phyloP scores from a whole-genome alignment of 768 basidiomycete species.

The Gymnopilus dilepis region DNA sequence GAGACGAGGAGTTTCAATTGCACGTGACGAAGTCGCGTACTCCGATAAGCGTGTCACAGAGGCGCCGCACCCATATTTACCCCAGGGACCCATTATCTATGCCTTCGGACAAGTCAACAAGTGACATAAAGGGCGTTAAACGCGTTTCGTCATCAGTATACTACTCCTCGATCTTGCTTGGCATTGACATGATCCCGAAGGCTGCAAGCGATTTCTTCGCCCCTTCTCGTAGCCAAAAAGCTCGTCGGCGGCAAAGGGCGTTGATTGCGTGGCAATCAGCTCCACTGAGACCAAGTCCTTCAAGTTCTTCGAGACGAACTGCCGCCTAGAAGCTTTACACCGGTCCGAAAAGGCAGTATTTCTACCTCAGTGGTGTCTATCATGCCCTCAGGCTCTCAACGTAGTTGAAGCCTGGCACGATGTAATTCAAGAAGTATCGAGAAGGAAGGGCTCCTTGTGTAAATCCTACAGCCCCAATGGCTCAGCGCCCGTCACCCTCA shows the following conservation, averaged over 20 bases:
- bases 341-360: no score
- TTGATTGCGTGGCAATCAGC: no score
- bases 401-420: no score
- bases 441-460: no score
- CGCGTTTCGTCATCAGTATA: not conserved
- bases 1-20: conserved; percentile 17
- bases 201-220: not conserved
- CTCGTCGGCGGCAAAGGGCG: not conserved
- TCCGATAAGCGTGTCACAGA: not conserved
- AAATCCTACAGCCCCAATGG: no score
- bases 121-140: not conserved
- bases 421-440: no score
- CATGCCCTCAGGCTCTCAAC: no score
- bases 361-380: no score
- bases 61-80: conserved; percentile 3
- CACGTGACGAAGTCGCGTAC: conserved; percentile 28
- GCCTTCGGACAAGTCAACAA: not conserved
- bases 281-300: no score
- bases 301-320: not conserved
- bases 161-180: conserved; percentile 1
- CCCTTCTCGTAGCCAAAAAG: not conserved
- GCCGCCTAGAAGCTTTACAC: no score
- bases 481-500: no score
- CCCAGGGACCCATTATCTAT: not conserved
- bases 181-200: not conserved